Evolutionary conservation across 2,329 filamentous ascomycete species (phyloP).

Genomic region (Allantophomopsis lycopodina): DNA sequence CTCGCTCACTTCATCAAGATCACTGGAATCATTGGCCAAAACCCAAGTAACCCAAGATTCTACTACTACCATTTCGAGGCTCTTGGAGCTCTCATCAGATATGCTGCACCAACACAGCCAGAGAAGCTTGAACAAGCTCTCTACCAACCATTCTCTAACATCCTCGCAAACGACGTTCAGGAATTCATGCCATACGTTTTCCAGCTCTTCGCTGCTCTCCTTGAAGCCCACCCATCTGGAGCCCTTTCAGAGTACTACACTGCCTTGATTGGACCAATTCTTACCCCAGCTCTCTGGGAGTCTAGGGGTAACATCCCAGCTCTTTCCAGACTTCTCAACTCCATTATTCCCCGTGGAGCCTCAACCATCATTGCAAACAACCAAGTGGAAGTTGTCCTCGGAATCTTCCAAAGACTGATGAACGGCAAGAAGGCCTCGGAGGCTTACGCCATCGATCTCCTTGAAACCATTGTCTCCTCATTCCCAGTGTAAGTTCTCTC

Average conservation of each 20-base stretch:
- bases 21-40: conserved; percentile 81
- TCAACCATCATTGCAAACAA: conserved; percentile 62
- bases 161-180: conserved; percentile 71
- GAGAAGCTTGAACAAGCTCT: conserved; percentile 66
- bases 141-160: conserved; percentile 69
- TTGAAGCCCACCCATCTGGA: conserved; percentile 74
- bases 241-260: conserved; percentile 72
- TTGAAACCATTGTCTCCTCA: conserved; percentile 65
- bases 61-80: conserved; percentile 99
- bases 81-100: conserved; percentile 72
- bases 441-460: conserved; percentile 73
- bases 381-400: conserved; percentile 78
- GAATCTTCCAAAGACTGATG: conserved; percentile 88
- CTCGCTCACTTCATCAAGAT: conserved; percentile 77
- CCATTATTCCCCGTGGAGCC: conserved; percentile 68
- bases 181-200: conserved; percentile 97
- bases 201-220: conserved; percentile 81
- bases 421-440: conserved; percentile 50
- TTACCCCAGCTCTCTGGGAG: conserved; percentile 80
- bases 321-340: conserved; percentile 69
- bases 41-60: conserved; percentile 94
- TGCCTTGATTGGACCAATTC: conserved; percentile 61
- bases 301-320: conserved; percentile 87
- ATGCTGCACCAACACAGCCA: conserved; percentile 53
- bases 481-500: conserved; percentile 50